Evolutionary conservation across 352 stramenopile species (phyloP), one percentile per base, ranked within the genome.

Genomic region (Phytophthora meadii): DNA sequence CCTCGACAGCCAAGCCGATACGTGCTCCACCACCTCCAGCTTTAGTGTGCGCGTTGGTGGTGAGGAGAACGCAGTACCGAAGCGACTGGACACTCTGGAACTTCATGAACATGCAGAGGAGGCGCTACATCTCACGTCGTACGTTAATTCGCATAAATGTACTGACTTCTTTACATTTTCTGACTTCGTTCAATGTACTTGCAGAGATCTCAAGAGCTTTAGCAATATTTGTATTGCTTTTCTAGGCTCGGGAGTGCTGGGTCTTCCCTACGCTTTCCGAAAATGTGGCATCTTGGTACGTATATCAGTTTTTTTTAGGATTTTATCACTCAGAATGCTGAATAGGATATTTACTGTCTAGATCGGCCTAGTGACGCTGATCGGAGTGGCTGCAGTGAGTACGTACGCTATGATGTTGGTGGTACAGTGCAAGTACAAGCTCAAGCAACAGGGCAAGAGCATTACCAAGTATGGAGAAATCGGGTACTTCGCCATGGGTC

Each of bases 191-290:
- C 30, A 12, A 34, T 34, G 8, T 34, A 34, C 8, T 30, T 54
- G 17, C 50, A 87, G 79, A 7, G 82, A 91, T 57, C 40, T 76
- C 12, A 83, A 83, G 48, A 87, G 74, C 41, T 93, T 93, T 54
- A 69, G 76, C n/a, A 93, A 93, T 57, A 84, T 79, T 17, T 84
- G 96, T 55, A 98, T 98, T 65, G 90, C 87, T 14, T 98, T 98
- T 75, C 79, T 98, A 0, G 93, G 93, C 22, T 96, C 93, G 5
- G 93, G 93, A 27, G 84, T 98, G 9, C 73, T 98, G 19, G 93
- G 92, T 0, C 67, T 98, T 7, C 93, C 93, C 8, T 96, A 92
- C 71, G 93, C 92, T 17, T 98, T 98, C 72, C 86, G 82, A 28
- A 80, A 92, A 54, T 88, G 79, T 30, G 93, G 93, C 24, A 96